Base-by-base conservation (phyloP, 2,329 filamentous ascomycete species). In the Zasmidium citrigriseum region DNA sequence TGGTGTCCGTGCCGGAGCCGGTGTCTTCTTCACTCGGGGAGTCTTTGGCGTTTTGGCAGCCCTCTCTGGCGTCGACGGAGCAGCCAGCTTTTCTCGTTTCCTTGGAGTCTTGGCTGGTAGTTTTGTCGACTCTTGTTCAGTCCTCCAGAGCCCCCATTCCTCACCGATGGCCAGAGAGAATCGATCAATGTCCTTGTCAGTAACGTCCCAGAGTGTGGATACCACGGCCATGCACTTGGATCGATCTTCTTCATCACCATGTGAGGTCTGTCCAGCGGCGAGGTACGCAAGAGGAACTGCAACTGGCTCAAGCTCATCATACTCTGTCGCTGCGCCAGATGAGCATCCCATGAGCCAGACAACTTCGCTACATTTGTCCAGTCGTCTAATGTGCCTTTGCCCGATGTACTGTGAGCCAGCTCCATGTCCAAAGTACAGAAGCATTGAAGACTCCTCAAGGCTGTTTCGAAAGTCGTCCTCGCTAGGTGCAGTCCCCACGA, bases 121-220 rank as follows among this genome's bases (percentile, higher is more conserved):
- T 45, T 64, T 61, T n/a, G 55, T 55, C 1, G 62, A 64, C 4
- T 60, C 60, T 49, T 62, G 51, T n/a, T 63, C 50, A 7, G 64
- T 24, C 3, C 64, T 54, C 82, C 73, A 78, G 5, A 99, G 74
- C 0, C 95, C 95, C 95, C 95, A 99, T 67, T 89, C 83, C 71
- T 95, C 89, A 72, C 96, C 89, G 2, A 89, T 80, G 23, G 83
- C 82, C 29, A 88, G 86, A 0, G 93, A 90, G 73, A 96, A 96
- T 18, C 93, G 89, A 77, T 99, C 96, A 73, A 97, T 96, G 73
- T 99, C 95, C 69, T 90, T 90, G 73, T 99, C 95, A 10, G 95
- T 99, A 51, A 99, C 95, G 74, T 99, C 95, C 95, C 95, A 99
- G 38, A 99, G 80, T 16, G 93, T 97, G 47, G 92, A 95, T 1